Evolutionary conservation across 2,329 filamentous ascomycete species (phyloP).

Genomic region (Zymoseptoria passerinii): DNA sequence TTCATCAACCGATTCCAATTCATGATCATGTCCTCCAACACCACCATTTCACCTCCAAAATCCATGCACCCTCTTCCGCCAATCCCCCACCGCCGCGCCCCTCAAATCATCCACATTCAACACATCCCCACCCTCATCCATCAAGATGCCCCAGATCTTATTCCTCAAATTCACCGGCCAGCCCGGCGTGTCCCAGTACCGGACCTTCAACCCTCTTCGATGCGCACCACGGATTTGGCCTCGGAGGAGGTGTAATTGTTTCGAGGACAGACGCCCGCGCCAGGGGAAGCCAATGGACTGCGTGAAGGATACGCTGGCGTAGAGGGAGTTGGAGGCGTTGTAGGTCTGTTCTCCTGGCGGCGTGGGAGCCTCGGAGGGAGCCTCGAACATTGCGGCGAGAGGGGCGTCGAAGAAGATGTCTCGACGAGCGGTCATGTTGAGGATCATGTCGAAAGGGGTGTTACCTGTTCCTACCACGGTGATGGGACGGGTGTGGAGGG

Average conservation of each 20-base stretch:
- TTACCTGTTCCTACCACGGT: constrained; percentile 62
- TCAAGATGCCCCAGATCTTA: constrained; percentile 46
- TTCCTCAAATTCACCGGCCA: constrained; percentile 49
- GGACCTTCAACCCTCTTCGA: constrained; percentile 43
- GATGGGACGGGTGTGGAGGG: constrained; percentile 48
- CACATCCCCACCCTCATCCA: constrained; percentile 47
- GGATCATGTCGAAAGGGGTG: constrained; percentile 49
- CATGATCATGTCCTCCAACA: too few relatives aligned
- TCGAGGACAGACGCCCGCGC: constrained; percentile 40
- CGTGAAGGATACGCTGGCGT: constrained; percentile 54
- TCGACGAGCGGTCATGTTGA: constrained; percentile 44
- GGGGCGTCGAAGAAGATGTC: constrained; percentile 56
- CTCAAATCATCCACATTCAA: constrained; percentile 51
- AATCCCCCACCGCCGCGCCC: constrained; percentile 40
- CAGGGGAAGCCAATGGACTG: constrained; percentile 41
- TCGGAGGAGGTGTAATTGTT: constrained; percentile 41
- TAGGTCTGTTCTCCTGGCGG: constrained; percentile 37
- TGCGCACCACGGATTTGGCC: constrained; percentile 47
- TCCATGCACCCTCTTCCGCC: constrained; percentile 26
- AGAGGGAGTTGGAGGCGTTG: constrained; percentile 53
- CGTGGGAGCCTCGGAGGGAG: constrained; percentile 22
- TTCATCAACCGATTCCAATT: too few relatives aligned
- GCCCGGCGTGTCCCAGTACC: constrained; percentile 50
- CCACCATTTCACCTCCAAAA: not conserved
- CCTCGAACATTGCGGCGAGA: constrained; percentile 28